Base-by-base conservation (phyloP, 1,284 basidiomycete species). In the Chondrostereum purpureum region DNA sequence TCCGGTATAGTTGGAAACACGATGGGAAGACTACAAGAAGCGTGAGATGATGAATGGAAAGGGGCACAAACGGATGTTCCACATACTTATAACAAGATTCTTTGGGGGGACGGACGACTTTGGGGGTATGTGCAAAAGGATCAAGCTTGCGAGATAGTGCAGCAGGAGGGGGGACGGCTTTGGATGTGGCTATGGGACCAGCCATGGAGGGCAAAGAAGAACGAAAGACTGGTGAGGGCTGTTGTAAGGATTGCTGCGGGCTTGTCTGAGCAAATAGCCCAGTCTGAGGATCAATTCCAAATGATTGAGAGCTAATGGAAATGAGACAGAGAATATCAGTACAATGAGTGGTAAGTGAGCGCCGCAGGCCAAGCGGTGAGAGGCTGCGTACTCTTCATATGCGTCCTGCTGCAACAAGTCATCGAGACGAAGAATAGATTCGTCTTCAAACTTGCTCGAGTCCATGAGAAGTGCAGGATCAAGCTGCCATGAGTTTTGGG, bases 1-100 rank as follows among this genome's bases (percentile, higher is more conserved):
- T 83, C 77, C 6, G 92, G 90, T 35, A 96, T 79, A 55, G 83
- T 91, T 33, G 92, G 86, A 27, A 92, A 82, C 59, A 92, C 70
- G 53, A 91, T 83, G 19, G 83, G 75, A 46, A 89, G 75, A 55
- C 84, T 88, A 51, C 45, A 16, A 35, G 39, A 46, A 46, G 48
- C 17, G 35, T 42, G 40, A 44, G 17, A 40, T 20, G 44, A 44
- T 41, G 44, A 47, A 22, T 47, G 22, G 47, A 38, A 19, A 45
- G 44, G 22, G 35, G 34, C 22, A n/a, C n/a, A n/a, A n/a, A 27
- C 31, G 27, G 27, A 31, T 21, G 36, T 47, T n/a, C 18, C 39
- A 72, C 78, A 39, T 50, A 88, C 85, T 83, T 84, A 64, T 75
- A 77, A 55, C 85, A 88, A 6, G 78, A 73, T 46, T 86, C 84